These are phyloP conservation scores for Pinus albicaulis DNA, from an alignment of 75 land plant genomes.

Conservation along the genomic window DNA sequence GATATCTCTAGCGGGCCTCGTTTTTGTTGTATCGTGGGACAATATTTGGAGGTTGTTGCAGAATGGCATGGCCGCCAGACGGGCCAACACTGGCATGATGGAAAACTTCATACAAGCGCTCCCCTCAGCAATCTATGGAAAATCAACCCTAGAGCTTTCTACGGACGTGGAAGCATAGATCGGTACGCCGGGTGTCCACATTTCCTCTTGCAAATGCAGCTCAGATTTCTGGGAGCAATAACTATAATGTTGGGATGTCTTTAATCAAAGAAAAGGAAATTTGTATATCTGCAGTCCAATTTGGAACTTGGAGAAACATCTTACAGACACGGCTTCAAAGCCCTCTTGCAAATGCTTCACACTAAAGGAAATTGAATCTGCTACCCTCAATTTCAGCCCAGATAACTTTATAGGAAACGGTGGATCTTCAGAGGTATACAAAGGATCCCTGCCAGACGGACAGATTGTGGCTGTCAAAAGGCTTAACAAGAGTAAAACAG, in stretches of 20 bases:
- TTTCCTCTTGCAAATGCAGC: conserved; percentile 3
- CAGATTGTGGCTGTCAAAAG: too few species aligned
- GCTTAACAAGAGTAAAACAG: too few species aligned
- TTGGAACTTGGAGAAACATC: not conserved
- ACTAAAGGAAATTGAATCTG: conserved; percentile 38
- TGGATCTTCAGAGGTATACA: too few species aligned
- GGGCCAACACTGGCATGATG: too few species aligned
- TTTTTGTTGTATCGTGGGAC: too few species aligned
- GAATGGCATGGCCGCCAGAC: too few species aligned
- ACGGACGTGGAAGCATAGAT: conserved; percentile 12
- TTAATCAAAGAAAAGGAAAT: not conserved
- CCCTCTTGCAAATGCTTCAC: conserved; percentile 50
- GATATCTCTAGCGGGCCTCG: too few species aligned
- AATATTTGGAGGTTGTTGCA: too few species aligned
- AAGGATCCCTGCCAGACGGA: too few species aligned
- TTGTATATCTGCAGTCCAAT: not conserved
- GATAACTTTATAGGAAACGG: not conserved
- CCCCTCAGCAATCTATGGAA: too few species aligned
- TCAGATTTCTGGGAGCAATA: not conserved
- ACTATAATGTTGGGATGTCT: not conserved
- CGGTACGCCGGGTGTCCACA: conserved; percentile 12
- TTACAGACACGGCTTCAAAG: not conserved
- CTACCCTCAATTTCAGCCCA: conserved; percentile 42
- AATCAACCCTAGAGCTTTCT: not conserved
- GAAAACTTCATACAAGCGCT: too few species aligned